Base-by-base conservation (phyloP, 306 rosid species). In the Cucurbita maxima region DNA sequence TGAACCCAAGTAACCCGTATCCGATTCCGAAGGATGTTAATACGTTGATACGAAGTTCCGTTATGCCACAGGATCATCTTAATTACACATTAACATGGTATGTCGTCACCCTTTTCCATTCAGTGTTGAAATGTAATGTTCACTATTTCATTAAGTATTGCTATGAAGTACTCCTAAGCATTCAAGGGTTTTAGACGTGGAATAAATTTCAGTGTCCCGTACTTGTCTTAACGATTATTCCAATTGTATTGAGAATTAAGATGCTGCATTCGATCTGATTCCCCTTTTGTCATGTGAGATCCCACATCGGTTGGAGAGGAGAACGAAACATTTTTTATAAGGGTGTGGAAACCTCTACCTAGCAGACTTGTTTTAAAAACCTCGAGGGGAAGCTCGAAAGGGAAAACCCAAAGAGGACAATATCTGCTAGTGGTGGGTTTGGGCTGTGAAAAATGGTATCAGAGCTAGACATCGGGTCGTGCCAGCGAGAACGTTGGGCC, bases 31-130 rank as follows among this genome's bases (percentile, higher is more conserved):
- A 89, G 83, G 97, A 94, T 78, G 86, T 84, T 75, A 85, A 83
- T 84, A 59, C 92, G 73, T 83, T 94, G 90, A 86, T 89, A 75
- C 87, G 76, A 76, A 85, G 87, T 77, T 94, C 98, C 0, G 95
- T 89, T 75, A 94, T 89, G 98, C 98, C 98, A 11, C 87, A 81
- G 72, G 98, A 94, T 79, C 98, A 94, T 72, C 82, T 94, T 57
- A 90, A 90, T 83, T 94, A 94, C 81, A 90, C 87, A 36, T 76
- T 94, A 75, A 94, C 98, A 81, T 94, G 98, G 98, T 94, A 76
- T 30, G 86, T 53, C 43, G 37, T 34, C 19, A 22, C 25, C 20
- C 64, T 72, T 62, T 36, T 58, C 10, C 74, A 73, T 19, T 36
- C 71, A 36, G 3, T 22, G 1, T 58, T 45, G 66, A 48, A 30